phyloP scores from a whole-genome alignment of 495 filamentous ascomycete genomes.

The Viridothelium virens region DNA sequence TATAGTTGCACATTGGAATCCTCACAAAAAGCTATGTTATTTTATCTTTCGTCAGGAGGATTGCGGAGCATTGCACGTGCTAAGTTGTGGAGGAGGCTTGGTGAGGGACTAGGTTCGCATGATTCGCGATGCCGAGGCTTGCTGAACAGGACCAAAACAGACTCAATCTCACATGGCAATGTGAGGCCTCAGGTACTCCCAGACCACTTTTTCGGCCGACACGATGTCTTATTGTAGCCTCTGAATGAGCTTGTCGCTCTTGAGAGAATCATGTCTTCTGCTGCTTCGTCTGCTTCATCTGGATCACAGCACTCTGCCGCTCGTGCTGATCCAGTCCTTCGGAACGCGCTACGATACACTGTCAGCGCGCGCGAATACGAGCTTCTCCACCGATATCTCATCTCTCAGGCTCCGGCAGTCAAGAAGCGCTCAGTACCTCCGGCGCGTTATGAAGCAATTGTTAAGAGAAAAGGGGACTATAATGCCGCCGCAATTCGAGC shows the following conservation, averaged over 20 bases:
- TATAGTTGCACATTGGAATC: too few relatives aligned
- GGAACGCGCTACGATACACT: conserved; percentile 74
- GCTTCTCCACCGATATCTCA: conserved; percentile 66
- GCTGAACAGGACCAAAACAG: conserved; percentile 3
- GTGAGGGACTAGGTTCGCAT: too few relatives aligned
- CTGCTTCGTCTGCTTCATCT: conserved; percentile 1
- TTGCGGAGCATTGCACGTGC: not conserved
- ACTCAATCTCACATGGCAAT: not conserved
- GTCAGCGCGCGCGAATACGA: conserved; percentile 81
- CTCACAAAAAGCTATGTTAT: too few relatives aligned
- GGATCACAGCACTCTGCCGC: not conserved
- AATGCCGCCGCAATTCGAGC: conserved; percentile 72
- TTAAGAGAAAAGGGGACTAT: conserved; percentile 55
- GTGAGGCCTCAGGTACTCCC: not conserved
- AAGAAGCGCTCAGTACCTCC: conserved; percentile 55
- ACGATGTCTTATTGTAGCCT: too few relatives aligned
- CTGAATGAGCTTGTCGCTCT: not conserved
- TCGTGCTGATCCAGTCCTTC: conserved; percentile 51
- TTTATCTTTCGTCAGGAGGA: too few relatives aligned
- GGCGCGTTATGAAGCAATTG: conserved; percentile 44
- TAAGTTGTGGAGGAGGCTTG: not conserved
- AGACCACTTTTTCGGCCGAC: not conserved
- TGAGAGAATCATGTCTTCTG: conserved; percentile 2
- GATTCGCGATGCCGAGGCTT: not conserved
- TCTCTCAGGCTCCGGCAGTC: conserved; percentile 55